Evolutionary conservation across 2,329 filamentous ascomycete species (phyloP).

Genomic region (Penicillium janthinellum): DNA sequence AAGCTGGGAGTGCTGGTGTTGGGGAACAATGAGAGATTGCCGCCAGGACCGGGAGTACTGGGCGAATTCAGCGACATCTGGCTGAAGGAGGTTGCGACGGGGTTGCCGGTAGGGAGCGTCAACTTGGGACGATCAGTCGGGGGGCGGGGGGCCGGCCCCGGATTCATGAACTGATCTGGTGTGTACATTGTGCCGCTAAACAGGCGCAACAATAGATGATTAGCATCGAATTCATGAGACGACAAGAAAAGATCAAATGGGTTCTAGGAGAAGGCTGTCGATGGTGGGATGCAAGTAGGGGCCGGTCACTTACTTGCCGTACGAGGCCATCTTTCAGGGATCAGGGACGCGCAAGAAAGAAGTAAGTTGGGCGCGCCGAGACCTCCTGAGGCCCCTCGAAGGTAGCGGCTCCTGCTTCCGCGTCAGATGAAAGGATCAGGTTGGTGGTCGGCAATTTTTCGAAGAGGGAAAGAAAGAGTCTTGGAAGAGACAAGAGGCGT

Average conservation of each 20-base stretch:
- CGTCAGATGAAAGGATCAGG: constrained; percentile 9
- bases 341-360: constrained; percentile 14
- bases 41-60: constrained; percentile 52
- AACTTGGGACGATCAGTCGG: constrained; percentile 82
- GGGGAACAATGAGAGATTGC: constrained; percentile 63
- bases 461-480: background rate
- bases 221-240: background rate
- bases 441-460: background rate
- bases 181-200: constrained; percentile 57
- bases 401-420: constrained; percentile 13
- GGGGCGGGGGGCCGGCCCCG: constrained; percentile 88
- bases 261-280: background rate
- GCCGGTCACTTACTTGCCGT: constrained; percentile 38
- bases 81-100: constrained; percentile 66
- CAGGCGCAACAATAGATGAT: constrained; percentile 8
- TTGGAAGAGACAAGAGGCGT: background rate
- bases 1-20: constrained; percentile 75
- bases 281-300: background rate
- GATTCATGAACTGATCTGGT: constrained; percentile 84
- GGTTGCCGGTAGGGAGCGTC: constrained; percentile 70
- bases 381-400: constrained; percentile 27
- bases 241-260: background rate
- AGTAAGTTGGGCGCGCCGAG: constrained; percentile 22
- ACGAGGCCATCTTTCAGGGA: constrained; percentile 33
- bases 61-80: constrained; percentile 72